phyloP scores from a whole-genome alignment of 169 alveolate genomes.

The Plasmodium vinckei region DNA sequence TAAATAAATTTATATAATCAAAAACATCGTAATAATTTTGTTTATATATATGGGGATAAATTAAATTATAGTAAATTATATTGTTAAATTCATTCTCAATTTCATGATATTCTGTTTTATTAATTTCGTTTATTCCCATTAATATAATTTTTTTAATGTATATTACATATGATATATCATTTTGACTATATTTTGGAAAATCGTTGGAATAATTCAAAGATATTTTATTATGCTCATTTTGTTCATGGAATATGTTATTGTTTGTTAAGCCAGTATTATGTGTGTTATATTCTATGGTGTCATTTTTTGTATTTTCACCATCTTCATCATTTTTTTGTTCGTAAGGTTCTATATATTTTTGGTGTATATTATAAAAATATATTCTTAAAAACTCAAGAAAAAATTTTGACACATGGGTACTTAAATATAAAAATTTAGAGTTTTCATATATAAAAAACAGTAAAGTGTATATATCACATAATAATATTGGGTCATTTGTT shows the following conservation, averaged over 20 bases:
- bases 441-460: slow-evolving; percentile 70
- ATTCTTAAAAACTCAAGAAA: slow-evolving; percentile 50
- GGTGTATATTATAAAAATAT: slow-evolving; percentile 38
- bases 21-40: slow-evolving; percentile 5
- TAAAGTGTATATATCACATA: slow-evolving; percentile 45
- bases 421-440: slow-evolving; percentile 28
- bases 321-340: background rate
- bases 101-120: slow-evolving; percentile 18
- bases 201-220: background rate
- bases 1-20: slow-evolving; percentile 46
- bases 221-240: slow-evolving; percentile 1
- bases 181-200: slow-evolving; percentile 5
- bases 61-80: slow-evolving; percentile 46
- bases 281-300: background rate
- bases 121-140: slow-evolving; percentile 49
- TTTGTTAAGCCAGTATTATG: background rate
- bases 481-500: slow-evolving; percentile 13
- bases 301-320: background rate
- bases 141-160: slow-evolving; percentile 49
- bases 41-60: slow-evolving; percentile 3
- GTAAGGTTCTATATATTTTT: background rate
- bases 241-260: background rate
- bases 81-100: slow-evolving; percentile 44
- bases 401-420: slow-evolving; percentile 33
- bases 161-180: slow-evolving; percentile 50